Base-by-base conservation (phyloP, 1,284 basidiomycete genomes). In the Cryptococcus jaspeensis region DNA sequence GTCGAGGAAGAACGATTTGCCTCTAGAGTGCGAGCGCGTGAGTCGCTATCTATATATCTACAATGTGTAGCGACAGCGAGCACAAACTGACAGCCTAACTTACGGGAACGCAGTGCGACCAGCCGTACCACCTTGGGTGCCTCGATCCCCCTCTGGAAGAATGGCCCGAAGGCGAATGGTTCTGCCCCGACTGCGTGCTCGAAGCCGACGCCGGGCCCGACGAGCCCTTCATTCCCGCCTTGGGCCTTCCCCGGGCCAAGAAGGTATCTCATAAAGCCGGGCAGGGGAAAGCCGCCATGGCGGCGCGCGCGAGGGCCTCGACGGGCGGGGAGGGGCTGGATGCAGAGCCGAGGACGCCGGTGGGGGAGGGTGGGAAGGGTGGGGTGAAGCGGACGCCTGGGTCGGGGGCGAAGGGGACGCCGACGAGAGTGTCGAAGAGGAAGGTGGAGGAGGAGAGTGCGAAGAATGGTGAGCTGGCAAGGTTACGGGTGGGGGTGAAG, bases 151-250 rank as follows among this genome's bases (percentile, higher is more conserved):
- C 90, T 3, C 78, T 98, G 49, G 72, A 78, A 15, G 84, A 81
- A 1, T 80, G 94, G 15, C 94, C 94, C 0, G 89, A 90, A 22
- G 93, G 89, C 38, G 90, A 93, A 74, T 95, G 92, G 92, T 94
- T 93, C 81, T 94, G 91, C 69, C 85, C 88, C 0, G 80, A 82
- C 49, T 94, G 91, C 41, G 37, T 35, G 3, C 62, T 69, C 69
- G 40, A 59, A 60, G 46, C 62, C 52, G 52, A 55, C 20, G 61
- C 53, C 3, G 55, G 58, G 3, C 54, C 54, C 4, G 58, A 63
- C 12, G 55, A 60, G 43, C 52, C 48, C 13, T 58, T 63, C 43
- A 16, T 23, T 3, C 52, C 56, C 3, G 52, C 38, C 6, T 20
- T 48, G 38, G 50, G 40, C 20, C 25, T 15, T 32, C 48, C 48